Conservation (phyloP, 169 alveolate species). For the Eimeria brunetti region DNA sequence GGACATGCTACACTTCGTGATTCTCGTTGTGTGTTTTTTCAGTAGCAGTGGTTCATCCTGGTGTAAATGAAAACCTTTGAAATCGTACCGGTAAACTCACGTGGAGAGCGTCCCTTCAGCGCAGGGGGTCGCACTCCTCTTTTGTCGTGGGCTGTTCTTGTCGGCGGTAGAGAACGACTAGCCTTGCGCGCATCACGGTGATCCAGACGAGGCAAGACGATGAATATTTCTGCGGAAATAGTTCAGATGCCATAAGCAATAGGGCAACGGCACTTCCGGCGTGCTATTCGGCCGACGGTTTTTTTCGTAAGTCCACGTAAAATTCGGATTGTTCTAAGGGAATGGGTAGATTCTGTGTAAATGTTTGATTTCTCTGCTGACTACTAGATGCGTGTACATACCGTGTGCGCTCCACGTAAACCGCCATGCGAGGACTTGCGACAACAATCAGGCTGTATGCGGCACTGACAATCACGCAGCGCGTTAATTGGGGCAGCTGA, state of each 20-base stretch:
- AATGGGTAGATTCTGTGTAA: not conserved
- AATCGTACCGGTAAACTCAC: not conserved
- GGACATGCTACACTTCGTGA: not conserved
- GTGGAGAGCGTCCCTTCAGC: not conserved
- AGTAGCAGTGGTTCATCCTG: not conserved
- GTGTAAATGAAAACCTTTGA: not conserved
- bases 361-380: not conserved
- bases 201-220: not conserved
- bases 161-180: not conserved
- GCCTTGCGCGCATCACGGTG: not conserved
- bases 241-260: not conserved
- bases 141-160: not conserved
- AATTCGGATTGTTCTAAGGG: not conserved
- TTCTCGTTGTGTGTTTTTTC: too few relatives aligned
- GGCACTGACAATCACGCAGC: too few relatives aligned
- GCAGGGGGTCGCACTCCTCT: not conserved
- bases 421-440: too few relatives aligned
- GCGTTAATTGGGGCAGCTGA: too few relatives aligned
- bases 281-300: not conserved
- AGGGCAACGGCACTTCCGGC: not conserved
- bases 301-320: not conserved
- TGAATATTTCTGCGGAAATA: not conserved
- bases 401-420: not conserved
- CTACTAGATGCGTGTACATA: not conserved
- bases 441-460: too few relatives aligned